phyloP scores from a whole-genome alignment of 208 protist genomes.

The Trypanosomatidae sp. region DNA sequence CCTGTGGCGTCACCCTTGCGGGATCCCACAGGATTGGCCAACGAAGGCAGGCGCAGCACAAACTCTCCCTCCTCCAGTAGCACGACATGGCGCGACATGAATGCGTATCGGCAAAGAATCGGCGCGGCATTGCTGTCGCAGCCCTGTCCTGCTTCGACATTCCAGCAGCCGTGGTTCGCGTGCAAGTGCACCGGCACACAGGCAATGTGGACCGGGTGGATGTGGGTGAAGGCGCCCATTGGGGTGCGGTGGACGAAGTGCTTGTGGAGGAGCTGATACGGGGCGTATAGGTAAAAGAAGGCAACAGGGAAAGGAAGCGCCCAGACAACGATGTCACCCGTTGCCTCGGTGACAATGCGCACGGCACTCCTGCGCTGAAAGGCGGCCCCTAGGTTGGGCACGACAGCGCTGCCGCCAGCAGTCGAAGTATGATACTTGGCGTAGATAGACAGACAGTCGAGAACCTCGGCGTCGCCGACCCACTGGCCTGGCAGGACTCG shows the following conservation, averaged over 20 bases:
- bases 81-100: slow-evolving; percentile 17
- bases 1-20: background rate
- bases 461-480: slow-evolving; percentile 43
- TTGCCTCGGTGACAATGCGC: slow-evolving; percentile 2
- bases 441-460: slow-evolving; percentile 28
- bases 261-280: slow-evolving; percentile 36
- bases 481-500: slow-evolving; percentile 33
- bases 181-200: slow-evolving; percentile 19
- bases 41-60: slow-evolving; percentile 12
- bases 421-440: background rate
- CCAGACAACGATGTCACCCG: slow-evolving; percentile 22
- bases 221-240: slow-evolving; percentile 26
- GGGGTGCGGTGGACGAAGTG: slow-evolving; percentile 29
- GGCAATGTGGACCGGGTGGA: slow-evolving; percentile 22
- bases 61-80: slow-evolving; percentile 41
- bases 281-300: slow-evolving; percentile 41
- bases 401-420: background rate
- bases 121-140: background rate
- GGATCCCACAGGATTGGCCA: background rate
- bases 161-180: slow-evolving; percentile 2
- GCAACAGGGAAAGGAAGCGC: slow-evolving; percentile 42
- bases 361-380: slow-evolving; percentile 23
- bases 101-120: slow-evolving; percentile 9
- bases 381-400: background rate
- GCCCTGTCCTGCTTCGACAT: background rate